Conservation (phyloP, 352 stramenopile genomes). For the Phytophthora megakarya region DNA sequence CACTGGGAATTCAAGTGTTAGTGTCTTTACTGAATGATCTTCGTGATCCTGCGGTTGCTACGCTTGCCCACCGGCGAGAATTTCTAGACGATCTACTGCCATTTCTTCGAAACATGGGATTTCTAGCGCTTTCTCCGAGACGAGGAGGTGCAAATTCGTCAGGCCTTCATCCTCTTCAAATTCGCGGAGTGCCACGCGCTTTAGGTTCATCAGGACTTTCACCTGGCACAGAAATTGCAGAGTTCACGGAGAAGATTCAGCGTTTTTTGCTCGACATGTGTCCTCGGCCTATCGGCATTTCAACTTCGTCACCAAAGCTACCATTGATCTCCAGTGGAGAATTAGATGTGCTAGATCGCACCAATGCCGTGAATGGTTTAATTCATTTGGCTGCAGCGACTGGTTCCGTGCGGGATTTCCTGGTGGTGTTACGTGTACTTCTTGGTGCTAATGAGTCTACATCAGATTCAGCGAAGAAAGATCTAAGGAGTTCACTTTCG, state of each 20-base stretch:
- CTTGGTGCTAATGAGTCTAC: constrained; percentile 40
- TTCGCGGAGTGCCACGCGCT: constrained; percentile 8
- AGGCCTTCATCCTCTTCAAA: background rate
- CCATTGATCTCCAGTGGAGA: constrained; percentile 33
- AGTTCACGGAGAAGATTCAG: constrained; percentile 48
- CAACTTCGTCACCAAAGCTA: constrained; percentile 42
- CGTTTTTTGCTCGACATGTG: constrained; percentile 54
- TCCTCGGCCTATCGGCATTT: constrained; percentile 18
- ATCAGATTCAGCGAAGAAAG: constrained; percentile 18
- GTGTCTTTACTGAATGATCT: constrained; percentile 44
- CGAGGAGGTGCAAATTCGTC: constrained; percentile 6
- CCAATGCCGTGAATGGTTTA: constrained; percentile 56
- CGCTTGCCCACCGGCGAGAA: constrained; percentile 37
- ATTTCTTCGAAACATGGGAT: constrained; percentile 42
- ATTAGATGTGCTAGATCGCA: constrained; percentile 44
- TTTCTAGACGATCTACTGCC: constrained; percentile 55
- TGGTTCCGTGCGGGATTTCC: constrained; percentile 58
- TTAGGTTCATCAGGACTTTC: background rate
- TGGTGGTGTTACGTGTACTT: constrained; percentile 60
- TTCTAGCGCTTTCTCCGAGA: constrained; percentile 43
- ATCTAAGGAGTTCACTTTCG: constrained; percentile 29
- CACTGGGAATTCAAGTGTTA: constrained; percentile 48
- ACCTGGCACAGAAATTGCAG: constrained; percentile 16
- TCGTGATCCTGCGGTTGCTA: constrained; percentile 22
- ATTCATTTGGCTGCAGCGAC: constrained; percentile 58